Evolutionary conservation across 164 flowering plant genomes (phyloP).

Genomic region (grape (Vitis vinifera)): DNA sequence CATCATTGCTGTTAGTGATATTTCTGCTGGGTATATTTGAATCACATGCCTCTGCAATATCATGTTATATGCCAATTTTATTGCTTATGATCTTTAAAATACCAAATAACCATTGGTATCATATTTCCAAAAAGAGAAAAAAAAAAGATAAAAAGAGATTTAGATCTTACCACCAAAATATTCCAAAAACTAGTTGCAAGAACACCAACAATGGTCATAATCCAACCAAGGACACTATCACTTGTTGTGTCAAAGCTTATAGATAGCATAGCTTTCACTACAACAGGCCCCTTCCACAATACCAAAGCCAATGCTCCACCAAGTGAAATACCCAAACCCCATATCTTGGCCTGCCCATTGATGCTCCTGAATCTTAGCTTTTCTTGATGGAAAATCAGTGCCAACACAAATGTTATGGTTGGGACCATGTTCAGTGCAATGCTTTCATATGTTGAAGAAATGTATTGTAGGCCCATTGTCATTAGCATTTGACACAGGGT

Average conservation of each 20-base stretch:
- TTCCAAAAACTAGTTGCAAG: constrained; percentile 14
- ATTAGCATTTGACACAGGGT: constrained; percentile 13
- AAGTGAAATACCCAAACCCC: constrained; percentile 14
- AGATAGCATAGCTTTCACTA: background rate
- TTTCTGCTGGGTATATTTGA: constrained; percentile 10
- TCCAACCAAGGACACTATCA: no score
- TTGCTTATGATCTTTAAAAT: no score
- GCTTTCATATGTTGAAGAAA: constrained; percentile 17
- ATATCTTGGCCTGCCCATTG: constrained; percentile 24
- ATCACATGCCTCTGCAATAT: constrained; percentile 8
- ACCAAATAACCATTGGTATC: no score
- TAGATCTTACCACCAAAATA: constrained; percentile 16
- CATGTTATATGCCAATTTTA: no score
- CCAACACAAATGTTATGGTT: constrained; percentile 11
- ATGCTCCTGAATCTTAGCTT: constrained; percentile 13
- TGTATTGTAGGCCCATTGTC: constrained; percentile 12
- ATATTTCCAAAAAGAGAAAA: no score
- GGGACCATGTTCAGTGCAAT: constrained; percentile 17
- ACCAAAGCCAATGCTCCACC: constrained; percentile 20
- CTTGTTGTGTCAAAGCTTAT: no score
- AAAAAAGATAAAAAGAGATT: no score
- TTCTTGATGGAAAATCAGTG: constrained; percentile 20
- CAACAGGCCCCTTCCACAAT: constrained; percentile 19
- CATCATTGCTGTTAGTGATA: constrained; percentile 21
- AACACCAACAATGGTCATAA: constrained; percentile 10